phyloP scores from a whole-genome alignment of 495 filamentous ascomycete genomes.

The Xylaria acuta region DNA sequence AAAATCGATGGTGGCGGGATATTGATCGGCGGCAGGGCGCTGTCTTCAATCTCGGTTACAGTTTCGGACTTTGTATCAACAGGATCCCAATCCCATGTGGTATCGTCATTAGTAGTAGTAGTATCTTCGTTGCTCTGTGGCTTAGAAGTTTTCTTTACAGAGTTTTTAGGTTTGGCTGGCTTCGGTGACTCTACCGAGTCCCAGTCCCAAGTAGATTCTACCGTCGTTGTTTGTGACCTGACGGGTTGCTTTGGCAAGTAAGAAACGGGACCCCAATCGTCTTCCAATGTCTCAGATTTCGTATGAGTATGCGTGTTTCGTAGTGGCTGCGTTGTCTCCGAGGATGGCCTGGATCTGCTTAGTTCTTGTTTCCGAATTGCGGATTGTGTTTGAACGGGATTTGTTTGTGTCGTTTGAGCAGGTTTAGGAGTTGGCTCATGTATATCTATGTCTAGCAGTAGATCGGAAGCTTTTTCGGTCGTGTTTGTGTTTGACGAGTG shows the following conservation, averaged over 20 bases:
- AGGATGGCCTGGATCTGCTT: constrained; percentile 42
- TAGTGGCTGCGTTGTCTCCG: constrained; percentile 58
- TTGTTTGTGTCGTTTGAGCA: constrained; percentile 56
- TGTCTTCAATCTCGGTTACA: constrained; percentile 30
- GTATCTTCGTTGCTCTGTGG: neutral
- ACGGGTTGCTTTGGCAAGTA: constrained; percentile 45
- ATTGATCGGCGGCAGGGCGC: constrained; percentile 74
- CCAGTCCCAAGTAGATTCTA: constrained; percentile 49
- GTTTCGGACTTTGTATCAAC: constrained; percentile 32
- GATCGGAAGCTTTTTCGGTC: constrained; percentile 40
- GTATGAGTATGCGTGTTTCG: constrained; percentile 20
- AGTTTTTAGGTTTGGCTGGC: neutral
- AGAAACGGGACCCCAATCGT: constrained; percentile 68
- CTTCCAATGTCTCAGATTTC: constrained; percentile 25
- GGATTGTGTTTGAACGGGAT: constrained; percentile 53
- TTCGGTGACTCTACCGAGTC: constrained; percentile 42
- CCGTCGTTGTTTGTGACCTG: constrained; percentile 26
- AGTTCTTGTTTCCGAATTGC: constrained; percentile 48
- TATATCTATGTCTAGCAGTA: constrained; percentile 33
- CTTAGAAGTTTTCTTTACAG: neutral
- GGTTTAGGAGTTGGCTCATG: constrained; percentile 41
- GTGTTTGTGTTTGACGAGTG: constrained; percentile 21
- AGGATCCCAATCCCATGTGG: constrained; percentile 40
- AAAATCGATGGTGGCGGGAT: constrained; percentile 87
- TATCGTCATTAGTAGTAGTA: constrained; percentile 21